Conservation (phyloP, 306 rosid genomes). For the Ziziphus jujuba region DNA sequence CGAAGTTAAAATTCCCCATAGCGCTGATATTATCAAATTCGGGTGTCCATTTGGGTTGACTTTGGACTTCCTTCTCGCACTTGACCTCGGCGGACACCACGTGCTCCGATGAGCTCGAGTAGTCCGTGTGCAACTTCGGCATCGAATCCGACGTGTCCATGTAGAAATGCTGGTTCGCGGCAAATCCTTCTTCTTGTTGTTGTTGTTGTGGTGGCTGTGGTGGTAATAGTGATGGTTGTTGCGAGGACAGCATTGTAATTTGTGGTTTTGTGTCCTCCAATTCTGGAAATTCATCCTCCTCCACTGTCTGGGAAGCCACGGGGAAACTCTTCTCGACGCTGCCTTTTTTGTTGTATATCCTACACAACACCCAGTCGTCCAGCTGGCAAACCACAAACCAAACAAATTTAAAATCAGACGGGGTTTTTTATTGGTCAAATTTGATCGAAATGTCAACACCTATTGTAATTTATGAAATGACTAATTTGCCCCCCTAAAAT, state of each 20-base stretch:
- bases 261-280: conserved; percentile 64
- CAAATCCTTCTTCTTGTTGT: background rate
- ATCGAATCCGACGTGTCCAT: conserved; percentile 61
- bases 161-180: conserved; percentile 35
- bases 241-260: conserved; percentile 9
- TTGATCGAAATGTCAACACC: background rate
- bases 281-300: conserved; percentile 23
- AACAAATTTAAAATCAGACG: background rate
- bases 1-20: conserved; percentile 46
- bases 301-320: conserved; percentile 21
- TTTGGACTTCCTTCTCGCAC: conserved; percentile 77
- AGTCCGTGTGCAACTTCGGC: conserved; percentile 60
- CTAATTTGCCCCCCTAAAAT: background rate
- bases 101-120: conserved; percentile 69
- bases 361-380: conserved; percentile 94
- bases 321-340: conserved; percentile 50
- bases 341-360: conserved; percentile 94
- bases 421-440: background rate
- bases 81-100: conserved; percentile 70
- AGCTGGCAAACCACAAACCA: conserved; percentile 47
- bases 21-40: conserved; percentile 32
- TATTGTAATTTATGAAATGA: background rate
- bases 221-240: too few relatives aligned
- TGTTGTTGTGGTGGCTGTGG: background rate
- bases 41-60: conserved; percentile 58